phyloP scores from a whole-genome alignment of 2,329 filamentous ascomycete species.

The Microcera coccophila region DNA sequence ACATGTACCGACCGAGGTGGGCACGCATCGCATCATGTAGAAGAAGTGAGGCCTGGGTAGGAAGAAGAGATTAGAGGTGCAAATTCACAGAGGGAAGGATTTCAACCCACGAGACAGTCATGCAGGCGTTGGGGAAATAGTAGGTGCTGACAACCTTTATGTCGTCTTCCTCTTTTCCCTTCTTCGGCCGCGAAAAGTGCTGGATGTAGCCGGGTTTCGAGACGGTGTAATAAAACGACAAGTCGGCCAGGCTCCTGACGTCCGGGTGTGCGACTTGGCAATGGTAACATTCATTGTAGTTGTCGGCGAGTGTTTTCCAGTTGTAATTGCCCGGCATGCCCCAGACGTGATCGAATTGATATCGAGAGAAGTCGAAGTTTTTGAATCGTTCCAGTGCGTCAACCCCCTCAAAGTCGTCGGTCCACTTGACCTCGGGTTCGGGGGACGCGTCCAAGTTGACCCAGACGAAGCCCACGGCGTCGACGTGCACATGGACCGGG shows the following conservation, averaged over 20 bases:
- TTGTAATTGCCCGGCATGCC: slow-evolving; percentile 53
- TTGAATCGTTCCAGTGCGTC: slow-evolving; percentile 43
- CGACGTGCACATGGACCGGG: slow-evolving; percentile 43
- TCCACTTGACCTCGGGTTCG: slow-evolving; percentile 45
- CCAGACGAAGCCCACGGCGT: slow-evolving; percentile 46
- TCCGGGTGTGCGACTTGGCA: slow-evolving; percentile 56
- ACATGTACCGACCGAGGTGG: slow-evolving; percentile 30
- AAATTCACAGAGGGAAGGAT: neutral
- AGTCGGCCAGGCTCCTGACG: slow-evolving; percentile 50
- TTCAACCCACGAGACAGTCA: slow-evolving; percentile 43
- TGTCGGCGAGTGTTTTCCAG: slow-evolving; percentile 57
- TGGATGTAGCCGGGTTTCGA: slow-evolving; percentile 45
- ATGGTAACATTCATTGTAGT: slow-evolving; percentile 63
- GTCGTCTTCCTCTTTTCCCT: slow-evolving; percentile 34
- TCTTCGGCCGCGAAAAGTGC: slow-evolving; percentile 43
- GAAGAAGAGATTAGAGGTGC: no score
- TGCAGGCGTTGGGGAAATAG: slow-evolving; percentile 47
- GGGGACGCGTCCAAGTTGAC: slow-evolving; percentile 46
- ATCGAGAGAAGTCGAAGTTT: slow-evolving; percentile 46
- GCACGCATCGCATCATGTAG: slow-evolving; percentile 59
- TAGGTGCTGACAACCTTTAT: slow-evolving; percentile 42
- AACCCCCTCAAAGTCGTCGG: slow-evolving; percentile 45
- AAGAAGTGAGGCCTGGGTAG: slow-evolving; percentile 42
- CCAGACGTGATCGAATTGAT: slow-evolving; percentile 54
- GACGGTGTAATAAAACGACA: slow-evolving; percentile 50